phyloP scores from a whole-genome alignment of 78 protist species.

The Dictyostelium intermedium region DNA sequence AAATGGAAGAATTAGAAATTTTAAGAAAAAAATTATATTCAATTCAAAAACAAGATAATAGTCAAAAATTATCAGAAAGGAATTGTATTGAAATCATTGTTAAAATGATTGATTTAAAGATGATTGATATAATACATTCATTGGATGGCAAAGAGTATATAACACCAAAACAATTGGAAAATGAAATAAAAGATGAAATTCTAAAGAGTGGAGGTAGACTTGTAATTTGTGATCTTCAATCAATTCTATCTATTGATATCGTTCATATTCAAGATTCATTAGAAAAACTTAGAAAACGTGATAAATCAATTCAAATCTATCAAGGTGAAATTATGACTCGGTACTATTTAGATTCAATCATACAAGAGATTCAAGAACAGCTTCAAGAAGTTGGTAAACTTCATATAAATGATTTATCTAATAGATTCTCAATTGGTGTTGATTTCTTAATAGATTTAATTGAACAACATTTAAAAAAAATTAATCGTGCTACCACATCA shows the following conservation, averaged over 20 bases:
- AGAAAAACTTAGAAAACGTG: slow-evolving; percentile 1
- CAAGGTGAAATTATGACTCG: slow-evolving; percentile 70
- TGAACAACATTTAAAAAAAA: slow-evolving; percentile 27
- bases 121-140: slow-evolving; percentile 74
- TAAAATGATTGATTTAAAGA: slow-evolving; percentile 74
- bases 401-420: slow-evolving; percentile 64
- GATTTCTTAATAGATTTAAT: slow-evolving; percentile 54
- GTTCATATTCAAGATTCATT: slow-evolving; percentile 61
- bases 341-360: slow-evolving; percentile 77
- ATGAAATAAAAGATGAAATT: slow-evolving; percentile 86
- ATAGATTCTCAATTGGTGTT: slow-evolving; percentile 9
- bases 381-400: slow-evolving; percentile 76
- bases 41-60: slow-evolving; percentile 41
- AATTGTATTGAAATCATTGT: slow-evolving; percentile 84
- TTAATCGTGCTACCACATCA: not conserved
- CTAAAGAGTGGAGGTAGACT: slow-evolving; percentile 81
- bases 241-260: slow-evolving; percentile 79
- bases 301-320: slow-evolving; percentile 1
- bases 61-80: slow-evolving; percentile 79
- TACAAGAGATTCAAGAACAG: slow-evolving; percentile 74
- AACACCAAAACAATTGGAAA: slow-evolving; percentile 82
- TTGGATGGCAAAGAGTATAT: slow-evolving; percentile 87
- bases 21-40: slow-evolving; percentile 38
- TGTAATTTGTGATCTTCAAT: slow-evolving; percentile 69
- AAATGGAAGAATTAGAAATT: slow-evolving; percentile 22